Base-by-base conservation (phyloP, 805 yeast species). In the Tanozyma kutaoensis region DNA sequence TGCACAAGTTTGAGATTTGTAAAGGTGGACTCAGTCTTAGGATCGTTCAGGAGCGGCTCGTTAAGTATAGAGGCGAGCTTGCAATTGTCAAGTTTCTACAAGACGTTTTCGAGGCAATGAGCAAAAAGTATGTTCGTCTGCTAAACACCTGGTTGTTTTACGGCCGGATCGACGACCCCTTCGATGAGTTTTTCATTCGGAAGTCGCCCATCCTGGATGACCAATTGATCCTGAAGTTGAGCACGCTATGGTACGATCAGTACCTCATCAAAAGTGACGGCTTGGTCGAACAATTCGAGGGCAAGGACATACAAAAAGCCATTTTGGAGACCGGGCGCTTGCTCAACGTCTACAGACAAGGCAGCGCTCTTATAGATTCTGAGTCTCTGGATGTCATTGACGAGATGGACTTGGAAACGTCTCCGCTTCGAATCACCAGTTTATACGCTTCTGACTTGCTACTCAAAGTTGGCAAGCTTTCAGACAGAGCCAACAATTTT, bases 291-390 rank as follows among this genome's bases (percentile, higher is more conserved):
- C 84, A 76, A 35, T 70, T 88, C 32, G 51, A 58, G 5, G 50
- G 59, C 21, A 57, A 55, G 15, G 66, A 61, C 2, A 45, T 73
- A 5, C 78, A 78, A 37, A 62, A 64, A 26, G 76, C 77, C 47
- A 63, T 88, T 0, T 54, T 88, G 14, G 57, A 73, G 27, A 81
- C 95, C 0, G 99, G 99, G 2, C 86, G 84, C 49, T 76, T 76
- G 39, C 54, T 85, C 30, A 80, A 82, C 40, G 75, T 88, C 3
- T 59, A 79, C 24, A 64, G 70, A 29, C 72, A 65, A 30, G 73
- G 80, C 40, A 48, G 54, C 8, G 77, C 76, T 0, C 52, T 69
- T 3, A 54, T 57, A n/a, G 44, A 50, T 27, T 45, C 56, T 18
- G 44, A 44, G 4, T 30, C 25, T 14, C 39, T 54, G 13, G 39